Base-by-base conservation (phyloP, 2,329 filamentous ascomycete genomes). In the Allantophomopsis lycopodina region DNA sequence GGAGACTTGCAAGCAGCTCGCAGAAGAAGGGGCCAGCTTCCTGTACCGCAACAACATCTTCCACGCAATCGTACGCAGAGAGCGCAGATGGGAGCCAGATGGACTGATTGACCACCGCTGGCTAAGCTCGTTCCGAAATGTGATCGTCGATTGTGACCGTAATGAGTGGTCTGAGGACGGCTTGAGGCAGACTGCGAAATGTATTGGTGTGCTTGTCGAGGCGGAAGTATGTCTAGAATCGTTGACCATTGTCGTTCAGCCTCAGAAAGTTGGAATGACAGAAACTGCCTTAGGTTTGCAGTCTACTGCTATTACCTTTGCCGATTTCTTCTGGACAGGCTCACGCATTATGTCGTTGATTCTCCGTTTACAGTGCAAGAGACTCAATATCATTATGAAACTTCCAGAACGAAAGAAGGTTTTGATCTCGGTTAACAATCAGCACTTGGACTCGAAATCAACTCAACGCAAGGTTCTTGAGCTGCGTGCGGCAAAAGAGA, bases 21-120 rank as follows among this genome's bases (percentile, higher is more conserved):
- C 40, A 1, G 17, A 40, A 1, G 52, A 55, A 38, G 40, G 39
- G n/a, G 37, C 43, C 0, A 18, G 30, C n/a, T 54, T 47, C 10
- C 28, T 55, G 13, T 55, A 51, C 39, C 40, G 37, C 12, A 43
- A 48, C 16, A 54, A 55, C 31, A 42, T 21, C 3, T 48, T 54
- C 32, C 44, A 44, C 20, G 45, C 48, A 5, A 20, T 54, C 3
- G 39, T 55, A 3, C 45, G 50, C 10, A 12, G 23, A 28, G 23
- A 28, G 10, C 31, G 30, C 6, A 39, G 32, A 4, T 18, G 37
- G 7, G 20, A 32, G 18, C 36, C 32, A 5, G 21, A 20, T 28
- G 14, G n/a, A 5, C 30, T 28, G 14, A 37, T 53, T 13, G 30
- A 40, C 8, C n/a, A 40, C 1, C 10, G 18, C 5, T 46, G 45